These are phyloP conservation scores for Pestalotiopsis fici DNA, from an alignment of 2,329 filamentous ascomycete genomes.

Conservation along the genomic window DNA sequence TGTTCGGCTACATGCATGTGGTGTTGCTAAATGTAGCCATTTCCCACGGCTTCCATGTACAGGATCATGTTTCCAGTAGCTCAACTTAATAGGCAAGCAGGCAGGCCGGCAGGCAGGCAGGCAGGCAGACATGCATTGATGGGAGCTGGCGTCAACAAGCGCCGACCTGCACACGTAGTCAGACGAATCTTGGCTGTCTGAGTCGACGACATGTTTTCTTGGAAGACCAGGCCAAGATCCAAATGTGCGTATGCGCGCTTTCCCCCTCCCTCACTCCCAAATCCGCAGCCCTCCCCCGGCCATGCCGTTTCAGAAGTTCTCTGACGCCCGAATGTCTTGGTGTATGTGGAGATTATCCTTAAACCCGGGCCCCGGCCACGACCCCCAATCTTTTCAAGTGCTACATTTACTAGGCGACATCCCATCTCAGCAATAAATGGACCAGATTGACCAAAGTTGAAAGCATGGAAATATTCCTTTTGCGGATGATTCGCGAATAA, in stretches of 20 bases:
- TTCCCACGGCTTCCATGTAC: no score
- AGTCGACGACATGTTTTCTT: no score
- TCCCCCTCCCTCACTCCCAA: background rate
- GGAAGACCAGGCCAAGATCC: background rate
- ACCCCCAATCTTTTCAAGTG: background rate
- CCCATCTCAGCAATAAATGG: background rate
- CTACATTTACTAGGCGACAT: background rate
- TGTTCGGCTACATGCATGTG: no score
- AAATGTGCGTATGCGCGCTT: background rate
- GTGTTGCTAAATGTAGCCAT: no score
- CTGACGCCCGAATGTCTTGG: background rate
- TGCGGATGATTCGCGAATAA: background rate
- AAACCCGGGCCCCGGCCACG: background rate
- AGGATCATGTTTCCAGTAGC: no score
- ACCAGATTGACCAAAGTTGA: background rate
- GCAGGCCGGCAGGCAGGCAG: no score
- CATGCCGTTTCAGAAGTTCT: background rate
- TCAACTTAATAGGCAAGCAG: no score
- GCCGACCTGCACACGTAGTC: background rate
- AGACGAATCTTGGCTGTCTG: background rate
- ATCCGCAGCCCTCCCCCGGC: background rate
- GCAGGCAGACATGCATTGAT: no score
- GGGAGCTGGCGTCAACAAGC: background rate
- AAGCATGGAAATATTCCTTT: background rate
- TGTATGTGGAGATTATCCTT: background rate